Evolutionary conservation across 805 yeast genomes (phyloP), one percentile per base, ranked within the genome.

Genomic region (Schwanniomyces pseudopolymorphus): DNA sequence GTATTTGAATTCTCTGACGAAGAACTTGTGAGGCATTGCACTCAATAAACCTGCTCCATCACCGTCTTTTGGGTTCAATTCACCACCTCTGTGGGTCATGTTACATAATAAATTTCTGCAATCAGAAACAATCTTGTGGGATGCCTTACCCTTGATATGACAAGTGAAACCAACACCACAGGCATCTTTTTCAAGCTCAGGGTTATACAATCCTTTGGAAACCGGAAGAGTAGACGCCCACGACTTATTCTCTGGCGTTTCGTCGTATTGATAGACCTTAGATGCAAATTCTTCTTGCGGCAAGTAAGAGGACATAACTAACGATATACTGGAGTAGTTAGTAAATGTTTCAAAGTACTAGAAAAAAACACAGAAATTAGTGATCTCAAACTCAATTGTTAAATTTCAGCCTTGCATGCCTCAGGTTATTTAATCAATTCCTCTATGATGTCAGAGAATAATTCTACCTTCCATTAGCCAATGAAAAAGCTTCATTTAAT

Each of bases 81-180:
- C 97, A 35, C 98, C 98, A 64, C 99, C 99, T 73, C 99, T 83
- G 69, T 92, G 99, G 51, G 97, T 88, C 99, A 92, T 94, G 72
- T 94, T 92, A 74, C 98, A 91, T 45, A 92, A 81, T 59, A 92
- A 74, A 63, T 80, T 82, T 56, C 83, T 77, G 36, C 96, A 96
- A 72, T 94, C 98, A 36, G 95, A 83, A 49, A 92, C 90, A 57
- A 92, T 89, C 64, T 91, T 90, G 74, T 94, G 99, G 44, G 95
- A 85, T 22, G 83, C 80, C 25, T 76, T 64, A 47, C 97, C 97
- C 67, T 90, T 89, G 72, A 91, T 86, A 73, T 92, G 89, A 66
- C 97, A 89, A 40, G 96, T 89, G 69, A 92, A 92, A 52, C 99
- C 99, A 42, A 94, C 98, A 74, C 99, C 99, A 78, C 99, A 92